These are phyloP conservation scores for Starmerella riodocensis DNA, from an alignment of 805 yeast species.

Conservation along the genomic window DNA sequence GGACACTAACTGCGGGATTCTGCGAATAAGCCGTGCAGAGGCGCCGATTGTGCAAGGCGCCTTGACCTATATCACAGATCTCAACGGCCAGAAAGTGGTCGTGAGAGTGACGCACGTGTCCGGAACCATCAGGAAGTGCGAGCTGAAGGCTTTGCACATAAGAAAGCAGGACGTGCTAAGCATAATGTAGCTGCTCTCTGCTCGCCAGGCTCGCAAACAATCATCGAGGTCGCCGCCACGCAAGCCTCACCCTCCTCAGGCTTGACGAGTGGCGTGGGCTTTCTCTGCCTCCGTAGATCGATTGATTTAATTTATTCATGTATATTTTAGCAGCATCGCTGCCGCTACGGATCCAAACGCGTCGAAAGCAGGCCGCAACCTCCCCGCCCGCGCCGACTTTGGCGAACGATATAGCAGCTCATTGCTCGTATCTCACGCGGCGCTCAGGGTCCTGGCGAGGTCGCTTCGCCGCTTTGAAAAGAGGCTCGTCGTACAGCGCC, in stretches of 20 bases:
- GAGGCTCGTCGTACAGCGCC: constrained; percentile 45
- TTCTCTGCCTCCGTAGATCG: constrained; percentile 25
- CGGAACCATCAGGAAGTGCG: constrained; percentile 80
- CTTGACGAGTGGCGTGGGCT: constrained; percentile 26
- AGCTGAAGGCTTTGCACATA: constrained; percentile 46
- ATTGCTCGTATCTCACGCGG: too few relatives aligned
- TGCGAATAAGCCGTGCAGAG: constrained; percentile 60
- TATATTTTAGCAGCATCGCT: too few relatives aligned
- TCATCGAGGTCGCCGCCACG: too few relatives aligned
- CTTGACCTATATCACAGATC: constrained; percentile 32
- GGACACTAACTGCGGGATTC: constrained; percentile 69
- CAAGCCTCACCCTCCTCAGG: constrained; percentile 38
- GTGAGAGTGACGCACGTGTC: constrained; percentile 57
- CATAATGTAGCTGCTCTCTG: background rate
- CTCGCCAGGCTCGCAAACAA: too few relatives aligned
- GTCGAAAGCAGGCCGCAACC: too few relatives aligned
- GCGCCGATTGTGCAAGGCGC: constrained; percentile 55
- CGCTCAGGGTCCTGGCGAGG: too few relatives aligned
- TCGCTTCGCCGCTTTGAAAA: too few relatives aligned
- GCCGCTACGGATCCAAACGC: too few relatives aligned
- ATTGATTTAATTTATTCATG: too few relatives aligned
- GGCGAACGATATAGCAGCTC: too few relatives aligned
- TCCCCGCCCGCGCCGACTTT: too few relatives aligned
- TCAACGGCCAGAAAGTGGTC: constrained; percentile 40
- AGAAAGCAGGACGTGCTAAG: constrained; percentile 2